Percentiles rank a stretch among this genome's conserved stretches.
Evolutionary conservation across 306 rosid species (phyloP).

Genomic region (Castanospermum australe): DNA sequence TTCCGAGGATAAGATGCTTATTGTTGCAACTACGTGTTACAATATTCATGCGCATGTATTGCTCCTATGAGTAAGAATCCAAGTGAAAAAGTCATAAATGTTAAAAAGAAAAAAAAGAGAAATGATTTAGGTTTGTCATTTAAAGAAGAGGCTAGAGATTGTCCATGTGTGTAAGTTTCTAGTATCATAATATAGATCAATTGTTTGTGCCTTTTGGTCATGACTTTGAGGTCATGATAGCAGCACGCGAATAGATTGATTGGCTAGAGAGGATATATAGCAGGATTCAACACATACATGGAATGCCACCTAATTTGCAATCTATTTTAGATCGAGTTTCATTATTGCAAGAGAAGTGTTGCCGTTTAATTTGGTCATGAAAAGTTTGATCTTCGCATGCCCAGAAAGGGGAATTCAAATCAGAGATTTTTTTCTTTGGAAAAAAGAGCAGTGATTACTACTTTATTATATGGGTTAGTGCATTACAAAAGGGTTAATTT

Average conservation of each 20-base stretch:
- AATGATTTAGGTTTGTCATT: background rate
- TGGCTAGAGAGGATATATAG: background rate
- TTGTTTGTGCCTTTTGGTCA: background rate
- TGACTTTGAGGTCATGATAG: background rate
- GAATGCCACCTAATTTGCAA: background rate
- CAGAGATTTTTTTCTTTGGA: background rate
- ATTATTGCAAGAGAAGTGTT: background rate
- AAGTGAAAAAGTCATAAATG: background rate
- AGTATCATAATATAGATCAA: background rate
- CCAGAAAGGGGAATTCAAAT: background rate
- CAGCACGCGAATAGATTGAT: background rate
- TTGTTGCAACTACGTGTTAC: constrained; percentile 18
- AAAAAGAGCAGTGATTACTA: background rate
- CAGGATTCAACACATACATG: background rate
- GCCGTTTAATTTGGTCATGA: background rate
- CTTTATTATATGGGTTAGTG: too few relatives aligned
- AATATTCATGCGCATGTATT: background rate
- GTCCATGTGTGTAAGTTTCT: background rate
- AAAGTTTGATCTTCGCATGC: background rate
- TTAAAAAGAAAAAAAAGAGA: background rate
- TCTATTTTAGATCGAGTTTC: background rate
- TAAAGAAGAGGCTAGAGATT: constrained; percentile 12
- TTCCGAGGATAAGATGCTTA: constrained; percentile 8
- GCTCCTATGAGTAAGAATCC: background rate
- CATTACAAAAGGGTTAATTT: too few relatives aligned